Evolutionary conservation across 495 filamentous ascomycete genomes (phyloP).

Genomic region (Aspergillus nanangensis): DNA sequence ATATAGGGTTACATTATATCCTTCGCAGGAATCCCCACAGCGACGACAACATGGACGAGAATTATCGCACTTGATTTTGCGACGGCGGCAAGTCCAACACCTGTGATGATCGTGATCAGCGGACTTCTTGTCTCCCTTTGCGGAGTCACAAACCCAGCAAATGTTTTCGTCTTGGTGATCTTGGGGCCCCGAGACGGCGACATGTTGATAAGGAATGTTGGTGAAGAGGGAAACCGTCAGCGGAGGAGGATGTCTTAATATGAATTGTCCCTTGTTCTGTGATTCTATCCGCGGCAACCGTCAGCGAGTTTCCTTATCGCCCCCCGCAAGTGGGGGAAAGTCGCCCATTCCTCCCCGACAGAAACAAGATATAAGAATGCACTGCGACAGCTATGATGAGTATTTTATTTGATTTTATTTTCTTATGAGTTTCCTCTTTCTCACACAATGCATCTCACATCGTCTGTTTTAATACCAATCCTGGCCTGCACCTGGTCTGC

Average conservation of each 20-base stretch:
- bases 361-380: background rate
- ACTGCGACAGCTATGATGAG: no score
- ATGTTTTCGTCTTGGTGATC: slow-evolving; percentile 5
- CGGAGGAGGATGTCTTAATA: background rate
- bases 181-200: background rate
- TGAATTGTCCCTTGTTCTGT: no score
- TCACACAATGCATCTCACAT: no score
- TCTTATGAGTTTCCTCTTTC: no score
- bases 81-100: slow-evolving; percentile 9
- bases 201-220: background rate
- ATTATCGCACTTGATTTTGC: slow-evolving; percentile 10
- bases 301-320: background rate
- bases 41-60: slow-evolving; percentile 3
- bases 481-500: background rate
- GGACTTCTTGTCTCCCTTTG: background rate
- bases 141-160: background rate
- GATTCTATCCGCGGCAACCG: no score
- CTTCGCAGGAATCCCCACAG: slow-evolving; percentile 7
- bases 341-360: no score
- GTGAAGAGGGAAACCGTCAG: background rate
- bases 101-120: background rate
- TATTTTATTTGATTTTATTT: no score
- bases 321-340: background rate
- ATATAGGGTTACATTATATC: slow-evolving; percentile 6
- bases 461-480: background rate